Percentiles rank a stretch among this genome's conserved stretches.
Evolutionary conservation across 495 filamentous ascomycete species (phyloP).

Genomic region (Achaetomiella virescens): DNA sequence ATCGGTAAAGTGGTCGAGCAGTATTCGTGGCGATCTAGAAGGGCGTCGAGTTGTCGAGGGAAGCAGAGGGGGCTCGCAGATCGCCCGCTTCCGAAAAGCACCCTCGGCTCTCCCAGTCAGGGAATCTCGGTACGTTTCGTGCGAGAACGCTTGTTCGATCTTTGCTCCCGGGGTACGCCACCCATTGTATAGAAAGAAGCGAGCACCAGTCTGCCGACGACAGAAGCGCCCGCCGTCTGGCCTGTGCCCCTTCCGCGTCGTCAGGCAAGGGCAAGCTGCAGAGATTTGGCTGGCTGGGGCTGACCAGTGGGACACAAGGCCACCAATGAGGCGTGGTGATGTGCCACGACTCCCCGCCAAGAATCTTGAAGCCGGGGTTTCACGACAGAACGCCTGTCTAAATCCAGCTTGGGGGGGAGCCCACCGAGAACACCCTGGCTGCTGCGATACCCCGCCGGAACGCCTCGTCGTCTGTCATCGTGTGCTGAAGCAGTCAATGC

Average conservation of each 20-base stretch:
- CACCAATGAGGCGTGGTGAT: constrained; percentile 9
- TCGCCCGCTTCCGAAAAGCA: no score
- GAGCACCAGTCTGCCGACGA: neutral
- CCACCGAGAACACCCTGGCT: neutral
- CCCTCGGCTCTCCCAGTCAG: no score
- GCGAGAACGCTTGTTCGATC: no score
- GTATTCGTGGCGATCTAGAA: neutral
- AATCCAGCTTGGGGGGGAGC: neutral
- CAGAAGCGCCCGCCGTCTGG: no score
- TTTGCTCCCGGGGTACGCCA: no score
- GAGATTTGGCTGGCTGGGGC: neutral
- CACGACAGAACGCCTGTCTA: neutral
- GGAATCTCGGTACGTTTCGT: no score
- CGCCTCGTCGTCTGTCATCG: no score
- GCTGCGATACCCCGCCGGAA: no score
- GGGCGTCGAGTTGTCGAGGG: neutral
- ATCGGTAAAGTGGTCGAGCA: neutral
- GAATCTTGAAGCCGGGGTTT: neutral
- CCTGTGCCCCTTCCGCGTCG: neutral
- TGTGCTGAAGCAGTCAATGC: neutral
- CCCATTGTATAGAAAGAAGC: neutral
- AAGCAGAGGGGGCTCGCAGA: neutral
- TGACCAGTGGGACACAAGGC: neutral
- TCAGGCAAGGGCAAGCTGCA: neutral
- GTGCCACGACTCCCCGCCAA: neutral